phyloP scores from a whole-genome alignment of 371 early-diverging fungal genomes.

The Lichtheimia corymbifera region DNA sequence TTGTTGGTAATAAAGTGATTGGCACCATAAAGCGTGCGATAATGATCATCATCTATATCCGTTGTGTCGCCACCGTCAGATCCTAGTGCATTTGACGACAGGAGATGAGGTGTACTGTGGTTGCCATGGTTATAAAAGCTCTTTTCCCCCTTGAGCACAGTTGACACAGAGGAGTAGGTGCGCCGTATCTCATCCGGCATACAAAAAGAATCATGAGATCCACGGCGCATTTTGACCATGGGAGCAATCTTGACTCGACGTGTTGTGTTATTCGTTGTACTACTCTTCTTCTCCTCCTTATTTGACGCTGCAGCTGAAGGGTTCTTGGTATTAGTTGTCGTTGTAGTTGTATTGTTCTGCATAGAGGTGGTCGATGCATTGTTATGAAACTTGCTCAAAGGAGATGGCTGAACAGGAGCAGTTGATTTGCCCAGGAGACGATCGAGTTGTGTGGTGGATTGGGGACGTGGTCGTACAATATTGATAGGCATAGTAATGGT shows the following conservation, averaged over 20 bases:
- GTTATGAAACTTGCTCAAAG: neutral
- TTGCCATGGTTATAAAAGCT: slow-evolving; percentile 5
- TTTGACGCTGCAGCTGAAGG: neutral
- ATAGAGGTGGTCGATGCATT: neutral
- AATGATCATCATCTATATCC: no score
- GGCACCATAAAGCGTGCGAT: neutral
- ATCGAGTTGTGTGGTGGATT: no score
- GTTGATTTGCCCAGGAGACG: no score
- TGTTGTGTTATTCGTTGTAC: neutral
- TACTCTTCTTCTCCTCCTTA: neutral
- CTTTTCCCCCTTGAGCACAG: neutral
- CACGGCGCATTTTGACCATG: slow-evolving; percentile 9
- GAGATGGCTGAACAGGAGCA: neutral
- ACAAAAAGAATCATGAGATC: slow-evolving; percentile 14
- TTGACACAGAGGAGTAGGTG: neutral
- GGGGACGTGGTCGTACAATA: no score
- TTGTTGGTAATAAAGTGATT: neutral
- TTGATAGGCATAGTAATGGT: no score
- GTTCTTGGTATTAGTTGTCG: no score
- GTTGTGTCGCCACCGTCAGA: no score
- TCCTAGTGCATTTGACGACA: no score
- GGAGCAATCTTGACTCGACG: slow-evolving; percentile 13
- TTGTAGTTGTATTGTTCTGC: neutral
- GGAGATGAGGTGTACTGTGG: neutral
- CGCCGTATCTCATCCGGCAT: slow-evolving; percentile 13